Evolutionary conservation across 192 early-diverging fungal species (phyloP).

Genomic region (Coemansia sp.): DNA sequence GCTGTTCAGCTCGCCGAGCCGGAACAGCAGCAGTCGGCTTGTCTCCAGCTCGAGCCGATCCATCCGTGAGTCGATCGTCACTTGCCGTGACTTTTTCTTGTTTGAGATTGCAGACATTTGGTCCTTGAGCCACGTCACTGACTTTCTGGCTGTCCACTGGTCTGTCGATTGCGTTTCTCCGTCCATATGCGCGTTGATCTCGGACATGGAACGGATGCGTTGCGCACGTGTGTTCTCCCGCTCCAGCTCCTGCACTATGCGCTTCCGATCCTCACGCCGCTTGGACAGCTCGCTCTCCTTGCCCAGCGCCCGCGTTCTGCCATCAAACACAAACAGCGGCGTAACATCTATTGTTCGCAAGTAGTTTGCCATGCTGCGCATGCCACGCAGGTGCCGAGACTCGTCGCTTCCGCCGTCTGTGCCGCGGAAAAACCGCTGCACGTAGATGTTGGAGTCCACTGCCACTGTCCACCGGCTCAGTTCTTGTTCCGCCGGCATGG

Average conservation of each 20-base stretch:
- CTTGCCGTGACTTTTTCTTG: not conserved
- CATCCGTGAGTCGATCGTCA: constrained; percentile 22
- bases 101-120: not conserved
- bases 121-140: constrained; percentile 5
- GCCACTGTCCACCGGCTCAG: constrained; percentile 52
- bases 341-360: constrained; percentile 56
- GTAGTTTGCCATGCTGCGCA: constrained; percentile 57
- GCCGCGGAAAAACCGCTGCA: constrained; percentile 58
- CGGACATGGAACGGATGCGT: constrained; percentile 20
- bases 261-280: constrained; percentile 18
- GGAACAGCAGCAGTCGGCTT: constrained; percentile 18
- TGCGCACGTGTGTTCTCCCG: constrained; percentile 13
- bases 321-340: constrained; percentile 75
- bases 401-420: constrained; percentile 43
- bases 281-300: constrained; percentile 56
- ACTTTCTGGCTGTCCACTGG: not conserved
- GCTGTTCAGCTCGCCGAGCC: constrained; percentile 4
- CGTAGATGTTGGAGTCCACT: constrained; percentile 59
- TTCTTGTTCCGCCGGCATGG: constrained; percentile 26
- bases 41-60: constrained; percentile 24
- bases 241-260: constrained; percentile 20
- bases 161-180: not conserved
- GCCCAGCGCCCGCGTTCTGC: constrained; percentile 43
- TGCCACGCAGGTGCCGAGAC: constrained; percentile 59
- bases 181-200: constrained; percentile 7